Evolutionary conservation across 306 rosid species (phyloP).

Genomic region (Arachis stenosperma): DNA sequence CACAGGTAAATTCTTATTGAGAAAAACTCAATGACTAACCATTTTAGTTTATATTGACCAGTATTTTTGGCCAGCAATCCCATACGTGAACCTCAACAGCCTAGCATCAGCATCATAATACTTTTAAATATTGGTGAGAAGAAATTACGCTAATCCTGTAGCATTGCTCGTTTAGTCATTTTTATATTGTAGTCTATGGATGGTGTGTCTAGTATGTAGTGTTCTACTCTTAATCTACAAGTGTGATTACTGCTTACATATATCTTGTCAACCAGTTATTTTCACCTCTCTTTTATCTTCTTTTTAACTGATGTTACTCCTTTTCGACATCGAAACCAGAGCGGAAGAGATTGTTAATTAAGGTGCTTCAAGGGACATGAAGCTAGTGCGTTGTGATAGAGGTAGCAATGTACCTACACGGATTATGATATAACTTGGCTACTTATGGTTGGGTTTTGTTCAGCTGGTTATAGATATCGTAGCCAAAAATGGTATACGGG

Average conservation of each 20-base stretch:
- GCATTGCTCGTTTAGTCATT: no score
- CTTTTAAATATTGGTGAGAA: no score
- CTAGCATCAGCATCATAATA: no score
- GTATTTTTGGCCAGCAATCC: no score
- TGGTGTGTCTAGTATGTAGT: constrained; percentile 10
- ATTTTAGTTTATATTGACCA: no score
- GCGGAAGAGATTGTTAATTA: constrained; percentile 63
- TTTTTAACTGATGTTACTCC: constrained; percentile 26
- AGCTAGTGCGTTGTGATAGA: constrained; percentile 23
- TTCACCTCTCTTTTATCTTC: constrained; percentile 1
- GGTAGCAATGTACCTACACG: constrained; percentile 13
- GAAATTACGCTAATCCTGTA: no score
- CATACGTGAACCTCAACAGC: no score
- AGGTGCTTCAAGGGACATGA: constrained; percentile 60
- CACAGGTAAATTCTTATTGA: no score
- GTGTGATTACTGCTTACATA: neutral
- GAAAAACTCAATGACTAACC: no score
- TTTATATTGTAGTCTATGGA: neutral
- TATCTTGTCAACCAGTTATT: constrained; percentile 16
- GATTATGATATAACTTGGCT: constrained; percentile 27
- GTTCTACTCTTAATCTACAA: constrained; percentile 12
- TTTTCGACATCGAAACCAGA: constrained; percentile 59
- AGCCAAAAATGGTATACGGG: constrained; percentile 9
- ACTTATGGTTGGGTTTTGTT: constrained; percentile 23
- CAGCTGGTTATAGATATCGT: constrained; percentile 8